These are phyloP conservation scores for Ophiosphaerella narmari DNA, from an alignment of 2,329 filamentous ascomycete genomes.

Conservation along the genomic window DNA sequence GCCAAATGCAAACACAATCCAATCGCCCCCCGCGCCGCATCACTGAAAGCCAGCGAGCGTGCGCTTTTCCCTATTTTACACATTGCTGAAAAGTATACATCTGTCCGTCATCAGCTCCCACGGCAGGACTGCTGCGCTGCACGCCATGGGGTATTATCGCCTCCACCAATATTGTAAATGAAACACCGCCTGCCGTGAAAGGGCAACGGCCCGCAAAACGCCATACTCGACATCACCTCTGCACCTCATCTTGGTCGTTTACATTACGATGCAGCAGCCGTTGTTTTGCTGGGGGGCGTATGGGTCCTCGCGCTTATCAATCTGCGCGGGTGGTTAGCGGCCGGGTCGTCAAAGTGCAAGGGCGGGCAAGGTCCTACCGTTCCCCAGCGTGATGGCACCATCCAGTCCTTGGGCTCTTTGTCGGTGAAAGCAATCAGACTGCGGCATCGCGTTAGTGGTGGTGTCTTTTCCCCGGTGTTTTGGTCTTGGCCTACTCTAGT, in stretches of 20 bases:
- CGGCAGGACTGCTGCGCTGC: conserved; percentile 21
- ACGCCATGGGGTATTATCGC: conserved; percentile 46
- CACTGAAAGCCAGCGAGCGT: conserved; percentile 29
- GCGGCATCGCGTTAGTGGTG: conserved; percentile 25
- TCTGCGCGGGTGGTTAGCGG: conserved; percentile 52
- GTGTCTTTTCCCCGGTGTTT: conserved; percentile 7
- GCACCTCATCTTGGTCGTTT: conserved; percentile 40
- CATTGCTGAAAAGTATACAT: conserved; percentile 45
- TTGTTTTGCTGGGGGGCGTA: conserved; percentile 93
- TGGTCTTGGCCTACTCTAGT: conserved; percentile 48
- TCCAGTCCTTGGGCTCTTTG: conserved; percentile 91
- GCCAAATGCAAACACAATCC: neutral
- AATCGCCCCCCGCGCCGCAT: conserved; percentile 30
- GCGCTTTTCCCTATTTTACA: conserved; percentile 46
- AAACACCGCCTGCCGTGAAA: conserved; percentile 43
- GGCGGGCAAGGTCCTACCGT: conserved; percentile 57
- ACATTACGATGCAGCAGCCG: conserved; percentile 97
- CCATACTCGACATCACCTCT: conserved; percentile 44
- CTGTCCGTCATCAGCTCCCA: conserved; percentile 35
- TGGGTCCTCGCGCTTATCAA: conserved; percentile 96
- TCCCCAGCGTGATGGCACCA: conserved; percentile 98
- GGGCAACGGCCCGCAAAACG: conserved; percentile 40
- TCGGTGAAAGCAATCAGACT: conserved; percentile 99
- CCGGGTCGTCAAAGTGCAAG: neutral
- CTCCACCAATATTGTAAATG: conserved; percentile 36